Base-by-base conservation (phyloP, 768 basidiomycete species). In the Coprinopsis sp. region DNA sequence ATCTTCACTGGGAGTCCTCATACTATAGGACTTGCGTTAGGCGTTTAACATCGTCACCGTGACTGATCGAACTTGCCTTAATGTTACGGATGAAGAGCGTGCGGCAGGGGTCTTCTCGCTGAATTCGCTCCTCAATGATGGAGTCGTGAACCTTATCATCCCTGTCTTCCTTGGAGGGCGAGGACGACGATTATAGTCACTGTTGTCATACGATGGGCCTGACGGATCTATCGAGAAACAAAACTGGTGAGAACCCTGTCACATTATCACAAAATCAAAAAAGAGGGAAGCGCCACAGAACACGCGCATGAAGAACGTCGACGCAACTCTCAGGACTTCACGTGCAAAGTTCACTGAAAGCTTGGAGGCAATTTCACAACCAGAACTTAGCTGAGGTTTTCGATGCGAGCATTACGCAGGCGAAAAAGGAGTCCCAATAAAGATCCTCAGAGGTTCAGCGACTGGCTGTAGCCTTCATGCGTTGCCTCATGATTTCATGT, bases 1-100 rank as follows among this genome's bases (percentile, higher is more conserved):
- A 60, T 87, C 84, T 3, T 84, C 82, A 61, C 90, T 91, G 54
- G 82, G 81, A 28, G 89, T 91, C 74, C n/a, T 92, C 90, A 70
- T 92, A 92, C 90, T 92, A 64, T 53, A 38, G 4, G 30, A 21
- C n/a, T 38, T 33, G 14, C 43, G 31, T 38, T 46, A 25, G 44
- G 12, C 31, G 12, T 12, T 27, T 25, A 36, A 8, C 34, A 7
- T 12, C 21, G 14, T 36, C 34, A 18, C 16, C 34, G 28, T 25
- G 38, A 36, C 16, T 19, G 39, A 47, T n/a, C 33, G 29, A 40
- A 74, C 91, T 85, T 69, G 89, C 95, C 84, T 93, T 96, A 59
- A 99, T 91, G 63, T 99, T 99, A 57, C 96, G 83, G 54, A 98
- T 93, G 62, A 99, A 99, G 27, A 99, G 70, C 3, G 93, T 97